Conservation (phyloP, 2,329 filamentous ascomycete genomes). For the Massarina eburnea region DNA sequence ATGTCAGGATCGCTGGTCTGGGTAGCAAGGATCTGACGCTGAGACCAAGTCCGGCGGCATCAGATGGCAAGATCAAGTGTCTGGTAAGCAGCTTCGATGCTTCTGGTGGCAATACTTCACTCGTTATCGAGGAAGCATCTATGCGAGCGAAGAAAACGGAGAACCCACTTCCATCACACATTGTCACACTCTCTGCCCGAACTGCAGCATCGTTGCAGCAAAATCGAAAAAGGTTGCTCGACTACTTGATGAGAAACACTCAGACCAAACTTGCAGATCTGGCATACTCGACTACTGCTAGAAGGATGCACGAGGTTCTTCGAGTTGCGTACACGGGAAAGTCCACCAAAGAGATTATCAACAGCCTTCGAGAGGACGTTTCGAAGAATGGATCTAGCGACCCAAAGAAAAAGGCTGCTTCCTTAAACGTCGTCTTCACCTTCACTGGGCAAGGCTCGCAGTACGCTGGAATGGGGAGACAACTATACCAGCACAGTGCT, state of each 20-base stretch:
- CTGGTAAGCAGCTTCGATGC: conserved; percentile 50
- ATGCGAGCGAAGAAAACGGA: conserved; percentile 9
- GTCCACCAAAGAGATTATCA: conserved; percentile 8
- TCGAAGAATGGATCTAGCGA: neutral
- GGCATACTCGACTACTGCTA: conserved; percentile 23
- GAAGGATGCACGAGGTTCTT: conserved; percentile 18
- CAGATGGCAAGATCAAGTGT: conserved; percentile 49
- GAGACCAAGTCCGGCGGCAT: neutral
- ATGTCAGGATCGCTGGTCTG: conserved; percentile 57
- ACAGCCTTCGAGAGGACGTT: neutral
- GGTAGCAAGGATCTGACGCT: conserved; percentile 23
- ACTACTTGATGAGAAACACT: conserved; percentile 9
- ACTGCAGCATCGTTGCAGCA: neutral
- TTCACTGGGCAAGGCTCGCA: conserved; percentile 42
- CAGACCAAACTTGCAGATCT: conserved; percentile 6
- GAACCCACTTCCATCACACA: conserved; percentile 5
- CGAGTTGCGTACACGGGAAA: conserved; percentile 2
- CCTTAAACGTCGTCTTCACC: conserved; percentile 27
- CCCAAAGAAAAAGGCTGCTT: conserved; percentile 45
- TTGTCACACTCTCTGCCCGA: conserved; percentile 16
- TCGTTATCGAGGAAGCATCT: conserved; percentile 9
- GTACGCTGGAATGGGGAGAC: conserved; percentile 13
- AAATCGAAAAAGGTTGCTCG: conserved; percentile 11
- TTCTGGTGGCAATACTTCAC: conserved; percentile 63
- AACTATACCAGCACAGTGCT: conserved; percentile 12